Conservation (phyloP, 805 yeast species). For the Zygosaccharomyces rouxii region DNA sequence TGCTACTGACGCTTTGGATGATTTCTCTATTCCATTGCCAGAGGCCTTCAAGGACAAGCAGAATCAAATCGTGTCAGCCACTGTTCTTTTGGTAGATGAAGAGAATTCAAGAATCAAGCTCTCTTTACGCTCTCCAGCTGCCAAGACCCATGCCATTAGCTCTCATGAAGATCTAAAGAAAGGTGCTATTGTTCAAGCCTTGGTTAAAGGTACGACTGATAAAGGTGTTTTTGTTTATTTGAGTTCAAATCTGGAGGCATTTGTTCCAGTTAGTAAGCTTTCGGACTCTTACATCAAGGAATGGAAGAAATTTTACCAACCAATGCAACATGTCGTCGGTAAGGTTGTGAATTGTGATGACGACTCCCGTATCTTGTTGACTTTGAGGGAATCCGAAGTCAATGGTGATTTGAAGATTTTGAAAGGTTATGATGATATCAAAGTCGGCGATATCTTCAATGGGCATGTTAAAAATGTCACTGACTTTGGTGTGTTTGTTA, state of each 20-base stretch:
- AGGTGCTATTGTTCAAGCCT: slow-evolving; percentile 79
- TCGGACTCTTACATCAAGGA: slow-evolving; percentile 79
- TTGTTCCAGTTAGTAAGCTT: slow-evolving; percentile 74
- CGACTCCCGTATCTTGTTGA: slow-evolving; percentile 64
- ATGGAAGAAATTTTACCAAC: slow-evolving; percentile 75
- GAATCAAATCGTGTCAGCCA: slow-evolving; percentile 56
- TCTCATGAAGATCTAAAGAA: slow-evolving; percentile 51
- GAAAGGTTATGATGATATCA: slow-evolving; percentile 62
- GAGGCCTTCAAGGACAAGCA: slow-evolving; percentile 40
- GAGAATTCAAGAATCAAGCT: slow-evolving; percentile 53
- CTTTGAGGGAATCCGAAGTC: slow-evolving; percentile 76
- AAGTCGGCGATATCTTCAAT: slow-evolving; percentile 65
- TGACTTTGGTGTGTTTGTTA: slow-evolving; percentile 89
- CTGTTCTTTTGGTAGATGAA: slow-evolving; percentile 39
- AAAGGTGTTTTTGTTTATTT: slow-evolving; percentile 75
- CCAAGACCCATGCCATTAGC: slow-evolving; percentile 48
- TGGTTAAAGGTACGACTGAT: slow-evolving; percentile 66
- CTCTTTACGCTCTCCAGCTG: slow-evolving; percentile 51
- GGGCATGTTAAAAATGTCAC: slow-evolving; percentile 75
- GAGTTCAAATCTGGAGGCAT: slow-evolving; percentile 66
- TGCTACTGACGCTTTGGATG: slow-evolving; percentile 73
- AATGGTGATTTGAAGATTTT: slow-evolving; percentile 59
- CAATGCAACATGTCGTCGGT: slow-evolving; percentile 70
- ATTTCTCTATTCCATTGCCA: slow-evolving; percentile 51
- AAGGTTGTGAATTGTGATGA: slow-evolving; percentile 60